Percentiles rank a stretch among this genome's conserved stretches.
phyloP scores from a whole-genome alignment of 768 basidiomycete species.

The Russula foetens region DNA sequence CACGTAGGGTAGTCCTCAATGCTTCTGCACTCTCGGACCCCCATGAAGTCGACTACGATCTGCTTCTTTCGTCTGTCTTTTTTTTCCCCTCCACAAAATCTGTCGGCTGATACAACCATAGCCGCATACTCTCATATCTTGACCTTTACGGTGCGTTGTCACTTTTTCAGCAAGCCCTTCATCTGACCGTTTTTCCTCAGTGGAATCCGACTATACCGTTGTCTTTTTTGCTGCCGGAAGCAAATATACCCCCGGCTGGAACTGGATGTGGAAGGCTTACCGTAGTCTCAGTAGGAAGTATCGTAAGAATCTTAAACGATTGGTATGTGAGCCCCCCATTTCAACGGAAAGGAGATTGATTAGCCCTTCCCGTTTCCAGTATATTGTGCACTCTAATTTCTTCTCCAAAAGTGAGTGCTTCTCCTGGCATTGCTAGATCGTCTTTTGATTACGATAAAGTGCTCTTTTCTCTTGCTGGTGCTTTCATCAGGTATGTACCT shows the following conservation, averaged over 20 bases:
- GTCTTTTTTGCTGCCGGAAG: conserved; percentile 82
- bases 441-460: conserved; percentile 36
- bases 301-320: conserved; percentile 77
- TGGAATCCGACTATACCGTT: conserved; percentile 84
- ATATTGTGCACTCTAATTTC: conserved; percentile 81
- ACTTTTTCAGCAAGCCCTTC: neutral
- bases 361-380: conserved; percentile 33
- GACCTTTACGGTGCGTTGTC: conserved; percentile 61
- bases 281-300: conserved; percentile 74
- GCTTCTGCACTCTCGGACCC: conserved; percentile 83
- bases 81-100: conserved; percentile 13
- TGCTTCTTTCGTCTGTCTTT: conserved; percentile 50
- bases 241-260: conserved; percentile 69
- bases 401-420: conserved; percentile 67
- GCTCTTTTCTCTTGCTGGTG: conserved; percentile 82
- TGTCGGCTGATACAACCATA: conserved; percentile 24
- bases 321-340: conserved; percentile 39
- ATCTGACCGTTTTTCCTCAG: conserved; percentile 31
- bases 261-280: conserved; percentile 90
- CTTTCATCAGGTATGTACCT: conserved; percentile 65
- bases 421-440: neutral
- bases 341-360: conserved; percentile 11
- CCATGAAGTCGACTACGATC: conserved; percentile 64
- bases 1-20: conserved; percentile 69
- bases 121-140: conserved; percentile 70